Conservation (phyloP, 2,329 filamentous ascomycete species). For the Fusarium longipes region DNA sequence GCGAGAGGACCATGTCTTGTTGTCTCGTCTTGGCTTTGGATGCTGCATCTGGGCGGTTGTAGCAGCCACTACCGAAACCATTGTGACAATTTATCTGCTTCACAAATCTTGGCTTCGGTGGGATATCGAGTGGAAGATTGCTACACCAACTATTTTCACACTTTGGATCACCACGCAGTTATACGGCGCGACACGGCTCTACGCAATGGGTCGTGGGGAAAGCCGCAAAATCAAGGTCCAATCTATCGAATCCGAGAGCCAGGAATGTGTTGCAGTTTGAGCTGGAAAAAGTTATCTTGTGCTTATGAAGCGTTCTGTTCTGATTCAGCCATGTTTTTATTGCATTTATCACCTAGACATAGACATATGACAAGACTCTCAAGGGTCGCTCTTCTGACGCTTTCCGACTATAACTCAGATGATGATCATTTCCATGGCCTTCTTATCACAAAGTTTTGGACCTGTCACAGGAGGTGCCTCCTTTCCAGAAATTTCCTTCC, state of each 20-base stretch:
- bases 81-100: constrained; percentile 17
- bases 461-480: background rate
- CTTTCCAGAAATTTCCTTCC: background rate
- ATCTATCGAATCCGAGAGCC: background rate
- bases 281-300: accelerated
- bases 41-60: constrained; percentile 6
- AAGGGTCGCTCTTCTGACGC: background rate
- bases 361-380: background rate
- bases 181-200: constrained; percentile 13
- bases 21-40: constrained; percentile 5
- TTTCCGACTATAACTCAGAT: too few relatives aligned
- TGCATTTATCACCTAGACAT: background rate
- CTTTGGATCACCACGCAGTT: constrained; percentile 18
- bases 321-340: too few relatives aligned
- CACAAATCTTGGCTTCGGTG: constrained; percentile 3
- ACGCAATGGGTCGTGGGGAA: constrained; percentile 10
- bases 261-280: background rate
- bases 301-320: background rate
- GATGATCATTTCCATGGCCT: background rate
- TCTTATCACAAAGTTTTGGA: background rate
- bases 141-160: constrained; percentile 1
- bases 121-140: constrained; percentile 1
- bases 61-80: background rate
- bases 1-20: background rate
- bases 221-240: background rate